Base-by-base conservation (phyloP, 495 filamentous ascomycete species). In the Rusavskia elegans region DNA sequence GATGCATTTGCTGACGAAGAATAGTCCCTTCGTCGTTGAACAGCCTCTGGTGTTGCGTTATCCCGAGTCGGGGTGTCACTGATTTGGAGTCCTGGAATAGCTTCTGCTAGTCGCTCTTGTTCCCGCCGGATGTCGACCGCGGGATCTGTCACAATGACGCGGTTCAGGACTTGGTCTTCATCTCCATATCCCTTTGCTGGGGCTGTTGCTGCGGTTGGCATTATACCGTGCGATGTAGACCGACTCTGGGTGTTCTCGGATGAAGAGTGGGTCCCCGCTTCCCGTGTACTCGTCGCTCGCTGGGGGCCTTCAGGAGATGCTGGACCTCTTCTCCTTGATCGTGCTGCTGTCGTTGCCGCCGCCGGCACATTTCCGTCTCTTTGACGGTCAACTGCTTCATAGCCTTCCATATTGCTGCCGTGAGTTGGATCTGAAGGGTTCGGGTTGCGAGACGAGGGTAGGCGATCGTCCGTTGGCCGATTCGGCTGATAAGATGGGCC, bases 1-100 rank as follows among this genome's bases (percentile, higher is more conserved):
- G 65, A 61, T 29, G 67, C 65, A 27, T 46, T 49, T 44, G 59
- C 40, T 11, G 71, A 68, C 10, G 68, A 70, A 14, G 73, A 71
- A 66, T 89, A 84, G 59, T 94, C 87, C 57, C 94, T 87, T 30
- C 88, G 78, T 58, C 83, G 89, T 51, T 82, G 76, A 45, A 73
- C 72, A 16, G 74, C 75, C 23, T 76, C 75, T 23, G 80, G 77
- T 39, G 66, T 67, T 41, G 76, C 77, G 56, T 87, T 84, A 16
- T 81, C 76, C n/a, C 76, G 66, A 36, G 69, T 74, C 44, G 79
- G 72, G 50, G 64, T 69, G 7, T 72, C 70, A 10, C 75, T 71
- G 23, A 78, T 64, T 14, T 72, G 76, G 20, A 82, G 73, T 16
- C 77, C 75, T 13, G 78, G 71, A 27, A 78, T 72, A 32, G 84